Evolutionary conservation across 1,284 basidiomycete genomes (phyloP).

Genomic region (Fomitopsis pinicola): DNA sequence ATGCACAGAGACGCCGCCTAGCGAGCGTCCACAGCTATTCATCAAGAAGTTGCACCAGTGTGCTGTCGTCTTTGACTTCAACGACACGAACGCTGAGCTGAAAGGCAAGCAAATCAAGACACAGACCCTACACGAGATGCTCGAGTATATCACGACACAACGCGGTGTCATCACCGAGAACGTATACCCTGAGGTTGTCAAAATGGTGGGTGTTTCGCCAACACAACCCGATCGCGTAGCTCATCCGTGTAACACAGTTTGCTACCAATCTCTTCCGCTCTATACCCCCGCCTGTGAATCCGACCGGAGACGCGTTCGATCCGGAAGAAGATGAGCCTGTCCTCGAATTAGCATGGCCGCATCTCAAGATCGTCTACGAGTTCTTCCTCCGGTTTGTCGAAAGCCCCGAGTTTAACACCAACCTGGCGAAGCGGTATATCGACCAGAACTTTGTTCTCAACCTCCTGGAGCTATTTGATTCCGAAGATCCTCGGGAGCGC

Average conservation of each 20-base stretch:
- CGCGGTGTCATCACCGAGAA: constrained; percentile 95
- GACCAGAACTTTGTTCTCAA: constrained; percentile 96
- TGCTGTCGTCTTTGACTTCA: constrained; percentile 97
- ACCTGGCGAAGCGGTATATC: constrained; percentile 96
- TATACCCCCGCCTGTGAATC: constrained; percentile 99
- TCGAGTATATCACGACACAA: constrained; percentile 98
- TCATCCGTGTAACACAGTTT: constrained; percentile 54
- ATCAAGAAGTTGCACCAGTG: constrained; percentile 96
- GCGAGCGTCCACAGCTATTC: constrained; percentile 89
- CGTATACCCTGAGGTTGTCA: constrained; percentile 98
- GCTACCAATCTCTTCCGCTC: constrained; percentile 97
- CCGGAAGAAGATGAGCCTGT: constrained; percentile 99
- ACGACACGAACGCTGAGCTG: constrained; percentile 94
- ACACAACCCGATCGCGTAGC: background rate
- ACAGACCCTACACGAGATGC: constrained; percentile 96
- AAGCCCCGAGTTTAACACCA: constrained; percentile 97
- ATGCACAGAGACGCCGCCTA: constrained; percentile 78
- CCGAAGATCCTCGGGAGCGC: constrained; percentile 97
- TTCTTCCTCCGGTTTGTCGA: constrained; percentile 99
- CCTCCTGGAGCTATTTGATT: constrained; percentile 97
- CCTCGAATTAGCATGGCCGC: constrained; percentile 98
- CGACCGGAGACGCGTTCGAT: constrained; percentile 96
- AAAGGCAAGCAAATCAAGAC: constrained; percentile 99
- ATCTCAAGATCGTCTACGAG: constrained; percentile 99
- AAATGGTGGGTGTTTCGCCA: constrained; percentile 71